Evolutionary conservation across 192 early-diverging fungal genomes (phyloP), one percentile per base, ranked within the genome.

Genomic region (Mortierella antarctica): DNA sequence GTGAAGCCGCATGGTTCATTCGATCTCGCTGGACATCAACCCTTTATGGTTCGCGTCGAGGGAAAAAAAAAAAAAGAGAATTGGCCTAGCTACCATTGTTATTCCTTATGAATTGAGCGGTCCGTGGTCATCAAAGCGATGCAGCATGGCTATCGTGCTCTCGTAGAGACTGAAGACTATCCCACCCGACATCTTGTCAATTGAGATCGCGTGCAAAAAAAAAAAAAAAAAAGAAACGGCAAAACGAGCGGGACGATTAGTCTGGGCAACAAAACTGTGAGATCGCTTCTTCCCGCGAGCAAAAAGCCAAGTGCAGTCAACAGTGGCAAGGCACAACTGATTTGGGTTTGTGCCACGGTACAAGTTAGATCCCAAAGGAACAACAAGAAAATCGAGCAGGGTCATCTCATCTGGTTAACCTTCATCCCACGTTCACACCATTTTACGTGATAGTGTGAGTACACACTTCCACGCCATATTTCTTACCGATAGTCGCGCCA

Each of bases 81-180:
- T 44, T 59, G 57, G 31, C 31, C 31, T 31, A 31, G 31, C 31
- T 31, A 31, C 31, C 31, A 31, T 31, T 31, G 31, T 2, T 31
- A 31, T 31, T 31, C 31, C 31, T 51, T 51, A 15, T 51, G 50
- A 51, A 55, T 20, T 55, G 58, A 71, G 53, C 15, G 60, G 69
- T 12, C 58, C 67, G 44, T 61, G 69, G 45, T 62, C 69, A 31
- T 62, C 42, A 6, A 72, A 20, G 6, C 64, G 67, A 13, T 61
- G 56, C 10, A 70, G 49, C 12, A 70, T 46, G 39, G 62, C 44
- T 17, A 77, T 84, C 12, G 92, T 85, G 45, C 91, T 88, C 83
- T 96, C 93, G 76, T 96, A 96, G 2, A 92, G 87, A 13, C 90
- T 91, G 77, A 95, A 95, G 1, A 93, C 90, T 67, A 95, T 96